Conservation (phyloP, 495 filamentous ascomycete genomes). For the Lophiotrema nucula region DNA sequence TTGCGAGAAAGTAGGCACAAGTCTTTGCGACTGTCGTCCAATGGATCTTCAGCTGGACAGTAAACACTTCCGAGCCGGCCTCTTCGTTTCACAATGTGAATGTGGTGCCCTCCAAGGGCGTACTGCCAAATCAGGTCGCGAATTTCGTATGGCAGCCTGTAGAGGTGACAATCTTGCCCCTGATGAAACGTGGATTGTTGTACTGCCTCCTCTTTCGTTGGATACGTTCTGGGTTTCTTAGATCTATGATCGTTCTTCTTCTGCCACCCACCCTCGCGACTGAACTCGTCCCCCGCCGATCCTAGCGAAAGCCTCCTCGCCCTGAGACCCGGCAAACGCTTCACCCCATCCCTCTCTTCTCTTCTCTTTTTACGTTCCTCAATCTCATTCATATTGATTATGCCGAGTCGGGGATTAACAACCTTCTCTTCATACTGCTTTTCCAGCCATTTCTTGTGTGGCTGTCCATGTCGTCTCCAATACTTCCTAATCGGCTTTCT, state of each 20-base stretch:
- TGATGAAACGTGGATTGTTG: not conserved
- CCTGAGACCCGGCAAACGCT: not conserved
- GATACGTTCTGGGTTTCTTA: not conserved
- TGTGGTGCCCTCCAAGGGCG: constrained; percentile 9
- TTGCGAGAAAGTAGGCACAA: not conserved
- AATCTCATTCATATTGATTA: not conserved
- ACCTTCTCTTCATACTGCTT: too few species aligned
- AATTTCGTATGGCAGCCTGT: not conserved
- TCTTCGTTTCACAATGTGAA: constrained; percentile 6
- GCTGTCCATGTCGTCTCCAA: too few species aligned
- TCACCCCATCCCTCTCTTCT: not conserved
- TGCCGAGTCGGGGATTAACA: too few species aligned
- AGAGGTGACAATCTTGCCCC: not conserved
- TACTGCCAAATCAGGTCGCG: constrained; percentile 1
- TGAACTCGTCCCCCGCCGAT: not conserved
- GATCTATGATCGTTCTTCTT: not conserved
- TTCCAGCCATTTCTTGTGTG: too few species aligned
- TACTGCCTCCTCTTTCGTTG: not conserved
- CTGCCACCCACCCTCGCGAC: not conserved
- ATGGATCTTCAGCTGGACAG: not conserved
- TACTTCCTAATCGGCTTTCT: too few species aligned
- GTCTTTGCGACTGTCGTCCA: not conserved
- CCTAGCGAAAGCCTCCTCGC: not conserved
- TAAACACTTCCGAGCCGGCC: constrained; percentile 1
- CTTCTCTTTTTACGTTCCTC: not conserved